These are phyloP conservation scores for Pichia occidentalis DNA, from an alignment of 805 yeast species.

Conservation along the genomic window DNA sequence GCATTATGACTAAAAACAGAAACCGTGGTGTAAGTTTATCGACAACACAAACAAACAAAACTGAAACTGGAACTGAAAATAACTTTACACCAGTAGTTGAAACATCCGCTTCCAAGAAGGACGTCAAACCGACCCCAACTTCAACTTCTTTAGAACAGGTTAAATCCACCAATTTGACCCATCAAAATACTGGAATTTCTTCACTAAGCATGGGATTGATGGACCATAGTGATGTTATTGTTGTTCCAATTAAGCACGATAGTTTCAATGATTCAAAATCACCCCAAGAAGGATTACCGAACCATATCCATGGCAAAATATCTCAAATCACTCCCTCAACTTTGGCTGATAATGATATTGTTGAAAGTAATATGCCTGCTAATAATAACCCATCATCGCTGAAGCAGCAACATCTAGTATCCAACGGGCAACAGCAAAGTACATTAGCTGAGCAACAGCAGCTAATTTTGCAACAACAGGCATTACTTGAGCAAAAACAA, in stretches of 20 bases:
- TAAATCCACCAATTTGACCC: slow-evolving; percentile 1
- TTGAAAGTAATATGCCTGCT: too few relatives aligned
- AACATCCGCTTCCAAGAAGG: neutral
- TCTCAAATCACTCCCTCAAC: slow-evolving; percentile 1
- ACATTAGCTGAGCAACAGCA: slow-evolving; percentile 13
- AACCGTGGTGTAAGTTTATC: slow-evolving; percentile 12
- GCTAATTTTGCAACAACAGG: slow-evolving; percentile 13
- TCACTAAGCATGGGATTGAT: slow-evolving; percentile 9
- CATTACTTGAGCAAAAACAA: slow-evolving; percentile 16
- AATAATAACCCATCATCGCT: neutral
- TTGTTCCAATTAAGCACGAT: slow-evolving; percentile 10
- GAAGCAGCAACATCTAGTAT: neutral
- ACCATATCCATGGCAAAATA: slow-evolving; percentile 2
- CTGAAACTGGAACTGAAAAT: slow-evolving; percentile 9
- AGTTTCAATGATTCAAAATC: neutral
- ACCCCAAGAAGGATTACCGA: neutral
- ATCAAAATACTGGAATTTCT: slow-evolving; percentile 4
- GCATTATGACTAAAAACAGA: slow-evolving; percentile 16
- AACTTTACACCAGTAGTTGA: neutral
- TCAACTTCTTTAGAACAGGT: neutral
- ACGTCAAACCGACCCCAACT: neutral
- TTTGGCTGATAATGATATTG: too few relatives aligned
- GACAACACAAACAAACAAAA: slow-evolving; percentile 17
- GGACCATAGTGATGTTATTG: slow-evolving; percentile 10
- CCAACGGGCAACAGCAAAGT: too few relatives aligned